Conservation (phyloP, 1,139 yeast species). For the Arxiozyma slooffiae region DNA sequence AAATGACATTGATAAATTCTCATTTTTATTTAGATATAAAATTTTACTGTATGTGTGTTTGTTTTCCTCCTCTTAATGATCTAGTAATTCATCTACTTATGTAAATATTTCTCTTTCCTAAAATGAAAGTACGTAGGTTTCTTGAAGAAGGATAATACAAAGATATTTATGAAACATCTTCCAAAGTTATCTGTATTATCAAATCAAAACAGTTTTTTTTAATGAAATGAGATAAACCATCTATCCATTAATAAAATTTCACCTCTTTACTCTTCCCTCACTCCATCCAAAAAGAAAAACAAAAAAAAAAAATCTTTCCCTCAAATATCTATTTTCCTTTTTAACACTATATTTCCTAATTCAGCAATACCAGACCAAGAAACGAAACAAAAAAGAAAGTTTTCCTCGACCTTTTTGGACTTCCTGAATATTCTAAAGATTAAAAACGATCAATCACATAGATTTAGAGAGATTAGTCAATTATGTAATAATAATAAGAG, state of each 20-base stretch:
- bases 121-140: background rate
- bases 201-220: background rate
- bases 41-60: constrained; percentile 3
- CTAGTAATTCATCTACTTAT: background rate
- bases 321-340: background rate
- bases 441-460: too few relatives aligned
- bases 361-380: too few relatives aligned
- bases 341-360: too few relatives aligned
- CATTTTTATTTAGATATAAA: constrained; percentile 38
- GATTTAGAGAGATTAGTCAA: background rate
- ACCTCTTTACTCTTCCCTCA: background rate
- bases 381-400: too few relatives aligned
- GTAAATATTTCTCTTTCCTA: too few relatives aligned
- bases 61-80: constrained; percentile 7
- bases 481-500: too few relatives aligned
- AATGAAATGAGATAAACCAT: background rate
- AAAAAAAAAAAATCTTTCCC: too few relatives aligned
- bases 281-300: too few relatives aligned
- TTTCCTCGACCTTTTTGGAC: background rate
- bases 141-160: background rate
- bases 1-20: constrained; percentile 92
- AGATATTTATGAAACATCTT: background rate
- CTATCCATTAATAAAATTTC: background rate
- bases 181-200: too few relatives aligned
- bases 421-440: too few relatives aligned